These are phyloP conservation scores for Pseudohyphozyma bogoriensis DNA, from an alignment of 768 basidiomycete genomes.

Conservation along the genomic window DNA sequence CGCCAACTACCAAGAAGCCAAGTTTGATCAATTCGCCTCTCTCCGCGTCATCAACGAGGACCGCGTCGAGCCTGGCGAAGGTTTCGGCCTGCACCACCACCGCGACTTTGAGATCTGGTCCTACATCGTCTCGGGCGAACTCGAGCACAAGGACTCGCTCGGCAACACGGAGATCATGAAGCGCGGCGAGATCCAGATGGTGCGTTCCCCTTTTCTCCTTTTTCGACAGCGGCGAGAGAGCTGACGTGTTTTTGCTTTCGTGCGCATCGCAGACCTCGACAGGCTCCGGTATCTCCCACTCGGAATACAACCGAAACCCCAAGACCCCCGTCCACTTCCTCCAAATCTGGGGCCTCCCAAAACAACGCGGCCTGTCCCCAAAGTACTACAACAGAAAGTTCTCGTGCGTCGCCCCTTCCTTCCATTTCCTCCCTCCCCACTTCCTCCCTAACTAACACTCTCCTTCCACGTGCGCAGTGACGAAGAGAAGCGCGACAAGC, in stretches of 20 bases:
- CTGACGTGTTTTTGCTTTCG: too few relatives aligned
- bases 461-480: conserved; percentile 64
- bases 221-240: background rate
- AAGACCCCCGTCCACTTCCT: conserved; percentile 45
- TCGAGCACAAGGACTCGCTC: conserved; percentile 86
- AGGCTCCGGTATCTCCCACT: conserved; percentile 82
- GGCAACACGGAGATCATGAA: conserved; percentile 79
- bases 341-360: conserved; percentile 60
- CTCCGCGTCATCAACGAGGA: conserved; percentile 90
- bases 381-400: conserved; percentile 62
- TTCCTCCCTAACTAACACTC: background rate
- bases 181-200: conserved; percentile 79
- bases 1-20: conserved; percentile 52
- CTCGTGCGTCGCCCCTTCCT: conserved; percentile 40
- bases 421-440: background rate
- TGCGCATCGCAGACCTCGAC: conserved; percentile 49
- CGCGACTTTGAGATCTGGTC: conserved; percentile 81
- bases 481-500: conserved; percentile 63
- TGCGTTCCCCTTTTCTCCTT: too few relatives aligned
- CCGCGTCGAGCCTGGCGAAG: conserved; percentile 61
- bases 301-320: conserved; percentile 47
- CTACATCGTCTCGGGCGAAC: conserved; percentile 66
- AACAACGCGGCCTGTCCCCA: conserved; percentile 48
- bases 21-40: conserved; percentile 54
- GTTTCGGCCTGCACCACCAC: conserved; percentile 58